phyloP scores from a whole-genome alignment of 2,329 filamentous ascomycete genomes.

The Fusarium torulosum region DNA sequence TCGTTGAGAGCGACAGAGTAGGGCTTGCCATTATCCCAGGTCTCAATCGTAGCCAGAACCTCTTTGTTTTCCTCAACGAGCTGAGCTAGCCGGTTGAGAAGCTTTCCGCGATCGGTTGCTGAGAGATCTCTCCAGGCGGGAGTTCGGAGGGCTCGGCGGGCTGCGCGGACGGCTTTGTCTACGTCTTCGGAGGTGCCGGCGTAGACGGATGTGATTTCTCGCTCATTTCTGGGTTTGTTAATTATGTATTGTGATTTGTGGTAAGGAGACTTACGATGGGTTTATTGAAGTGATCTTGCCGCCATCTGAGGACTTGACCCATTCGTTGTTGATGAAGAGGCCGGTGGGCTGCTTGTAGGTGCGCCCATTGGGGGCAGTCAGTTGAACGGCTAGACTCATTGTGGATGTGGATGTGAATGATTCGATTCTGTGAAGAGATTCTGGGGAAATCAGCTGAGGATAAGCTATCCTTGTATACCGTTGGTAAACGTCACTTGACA shows the following conservation, averaged over 20 bases:
- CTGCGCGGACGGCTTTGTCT: constrained; percentile 56
- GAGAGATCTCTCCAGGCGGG: constrained; percentile 77
- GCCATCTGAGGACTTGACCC: constrained; percentile 70
- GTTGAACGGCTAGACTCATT: constrained; percentile 46
- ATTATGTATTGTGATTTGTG: fast-evolving
- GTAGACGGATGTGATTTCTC: constrained; percentile 52
- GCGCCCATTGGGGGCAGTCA: constrained; percentile 68
- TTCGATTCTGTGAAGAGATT: background rate
- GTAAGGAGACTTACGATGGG: constrained; percentile 49
- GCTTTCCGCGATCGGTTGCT: constrained; percentile 72
- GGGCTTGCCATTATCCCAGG: constrained; percentile 83
- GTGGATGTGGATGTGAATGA: constrained; percentile 4
- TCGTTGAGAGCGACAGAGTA: constrained; percentile 74
- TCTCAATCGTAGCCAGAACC: constrained; percentile 68
- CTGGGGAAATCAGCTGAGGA: constrained; percentile 18
- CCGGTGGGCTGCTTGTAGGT: constrained; percentile 76
- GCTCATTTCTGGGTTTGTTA: constrained; percentile 46
- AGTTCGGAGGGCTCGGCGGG: constrained; percentile 75
- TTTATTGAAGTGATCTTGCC: constrained; percentile 72
- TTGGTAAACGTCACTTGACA: background rate
- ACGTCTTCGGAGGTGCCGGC: constrained; percentile 50
- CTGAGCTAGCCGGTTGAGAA: constrained; percentile 79
- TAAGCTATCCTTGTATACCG: constrained; percentile 24
- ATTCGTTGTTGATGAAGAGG: constrained; percentile 84
- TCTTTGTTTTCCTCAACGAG: constrained; percentile 74